Evolutionary conservation across 2,329 filamentous ascomycete genomes (phyloP).

Genomic region (Neospermospora avenae): DNA sequence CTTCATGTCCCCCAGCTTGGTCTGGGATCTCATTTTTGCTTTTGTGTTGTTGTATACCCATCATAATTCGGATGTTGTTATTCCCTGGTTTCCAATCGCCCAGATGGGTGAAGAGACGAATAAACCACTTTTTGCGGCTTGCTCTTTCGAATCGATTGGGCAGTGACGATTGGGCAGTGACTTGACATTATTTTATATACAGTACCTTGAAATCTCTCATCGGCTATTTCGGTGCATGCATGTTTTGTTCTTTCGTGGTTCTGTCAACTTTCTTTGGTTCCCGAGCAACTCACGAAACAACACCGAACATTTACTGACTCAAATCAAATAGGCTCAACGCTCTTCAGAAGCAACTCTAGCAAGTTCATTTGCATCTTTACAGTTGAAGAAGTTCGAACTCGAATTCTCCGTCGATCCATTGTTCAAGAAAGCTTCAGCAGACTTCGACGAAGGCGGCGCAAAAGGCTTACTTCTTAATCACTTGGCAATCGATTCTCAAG

Average conservation of each 20-base stretch:
- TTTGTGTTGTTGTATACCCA: not conserved
- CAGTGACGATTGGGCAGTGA: too few species aligned
- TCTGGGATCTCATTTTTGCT: not conserved
- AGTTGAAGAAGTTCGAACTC: constrained; percentile 95
- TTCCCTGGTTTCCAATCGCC: too few species aligned
- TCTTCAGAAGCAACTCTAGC: constrained; percentile 93
- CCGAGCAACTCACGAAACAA: too few species aligned
- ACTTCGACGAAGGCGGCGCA: constrained; percentile 96
- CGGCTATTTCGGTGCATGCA: too few species aligned
- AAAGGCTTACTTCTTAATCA: constrained; percentile 95
- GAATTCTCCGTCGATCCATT: constrained; percentile 95
- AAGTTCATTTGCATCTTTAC: constrained; percentile 79
- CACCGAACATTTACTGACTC: constrained; percentile 20
- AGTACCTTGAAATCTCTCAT: too few species aligned
- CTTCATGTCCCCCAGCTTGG: not conserved
- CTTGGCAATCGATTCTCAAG: constrained; percentile 88
- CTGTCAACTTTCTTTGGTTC: not conserved
- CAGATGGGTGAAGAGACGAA: too few species aligned
- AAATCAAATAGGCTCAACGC: constrained; percentile 52
- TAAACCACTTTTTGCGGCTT: too few species aligned
- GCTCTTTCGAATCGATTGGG: too few species aligned
- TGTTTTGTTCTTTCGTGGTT: not conserved
- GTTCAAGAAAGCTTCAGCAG: constrained; percentile 98
- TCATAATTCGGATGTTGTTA: too few species aligned
- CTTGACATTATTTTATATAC: too few species aligned